These are phyloP conservation scores for Mortierella claussenii DNA, from an alignment of 192 early-diverging fungal genomes.

Conservation along the genomic window DNA sequence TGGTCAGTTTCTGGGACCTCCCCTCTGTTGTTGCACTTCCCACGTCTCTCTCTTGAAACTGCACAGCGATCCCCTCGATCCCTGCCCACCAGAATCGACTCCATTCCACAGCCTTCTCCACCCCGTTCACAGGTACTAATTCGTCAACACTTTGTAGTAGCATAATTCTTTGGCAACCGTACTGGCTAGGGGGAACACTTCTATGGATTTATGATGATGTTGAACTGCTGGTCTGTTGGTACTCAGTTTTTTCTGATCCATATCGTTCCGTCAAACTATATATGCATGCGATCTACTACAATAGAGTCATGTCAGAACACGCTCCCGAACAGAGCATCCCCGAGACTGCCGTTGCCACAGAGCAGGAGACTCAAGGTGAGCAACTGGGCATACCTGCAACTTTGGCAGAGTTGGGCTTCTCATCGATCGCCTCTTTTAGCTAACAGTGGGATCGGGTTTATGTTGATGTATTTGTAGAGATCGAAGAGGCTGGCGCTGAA, in stretches of 20 bases:
- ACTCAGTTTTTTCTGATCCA: not conserved
- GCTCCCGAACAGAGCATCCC: slow-evolving; percentile 28
- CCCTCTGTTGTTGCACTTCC: too few species aligned
- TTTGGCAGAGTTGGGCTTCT: not conserved
- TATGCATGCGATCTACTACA: not conserved
- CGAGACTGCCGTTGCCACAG: slow-evolving; percentile 30
- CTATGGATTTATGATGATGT: too few species aligned
- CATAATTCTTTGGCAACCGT: too few species aligned
- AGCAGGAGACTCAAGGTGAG: slow-evolving; percentile 50
- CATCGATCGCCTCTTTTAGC: not conserved
- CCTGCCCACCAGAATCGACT: too few species aligned
- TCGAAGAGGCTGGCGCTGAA: slow-evolving; percentile 54
- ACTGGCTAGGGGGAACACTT: too few species aligned
- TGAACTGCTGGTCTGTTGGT: too few species aligned
- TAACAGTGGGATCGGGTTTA: not conserved
- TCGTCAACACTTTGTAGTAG: too few species aligned
- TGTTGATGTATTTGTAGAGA: slow-evolving; percentile 1
- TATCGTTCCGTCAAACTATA: not conserved
- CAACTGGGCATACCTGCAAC: not conserved
- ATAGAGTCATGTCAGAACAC: slow-evolving; percentile 39
- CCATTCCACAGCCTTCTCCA: too few species aligned
- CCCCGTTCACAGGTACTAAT: too few species aligned
- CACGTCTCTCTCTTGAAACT: too few species aligned
- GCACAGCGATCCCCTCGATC: too few species aligned
- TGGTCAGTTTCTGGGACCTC: slow-evolving; percentile 8